These are phyloP conservation scores for Tolypocladium tundrense DNA, from an alignment of 2,329 filamentous ascomycete genomes.

Conservation along the genomic window DNA sequence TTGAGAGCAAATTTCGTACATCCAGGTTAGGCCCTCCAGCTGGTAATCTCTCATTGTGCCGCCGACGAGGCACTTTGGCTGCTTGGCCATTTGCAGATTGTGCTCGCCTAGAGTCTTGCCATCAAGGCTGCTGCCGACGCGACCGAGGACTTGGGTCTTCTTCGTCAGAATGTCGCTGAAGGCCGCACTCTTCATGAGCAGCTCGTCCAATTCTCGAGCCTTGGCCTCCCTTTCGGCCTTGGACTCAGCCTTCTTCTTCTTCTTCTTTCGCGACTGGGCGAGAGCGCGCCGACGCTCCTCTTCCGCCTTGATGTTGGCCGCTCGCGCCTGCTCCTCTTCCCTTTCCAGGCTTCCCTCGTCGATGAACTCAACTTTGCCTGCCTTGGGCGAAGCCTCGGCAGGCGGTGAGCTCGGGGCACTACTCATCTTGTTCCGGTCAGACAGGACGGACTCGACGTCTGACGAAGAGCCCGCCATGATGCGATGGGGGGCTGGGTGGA, in stretches of 20 bases:
- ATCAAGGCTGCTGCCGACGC: constrained; percentile 50
- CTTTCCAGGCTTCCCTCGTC: constrained; percentile 19
- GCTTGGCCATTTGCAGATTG: constrained; percentile 68
- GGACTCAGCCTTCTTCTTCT: constrained; percentile 41
- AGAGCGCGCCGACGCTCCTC: constrained; percentile 30
- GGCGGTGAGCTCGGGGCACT: constrained; percentile 29
- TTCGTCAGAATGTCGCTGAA: constrained; percentile 54
- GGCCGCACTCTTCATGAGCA: constrained; percentile 47
- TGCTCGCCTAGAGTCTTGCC: constrained; percentile 51
- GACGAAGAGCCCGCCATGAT: constrained; percentile 20
- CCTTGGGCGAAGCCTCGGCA: constrained; percentile 8
- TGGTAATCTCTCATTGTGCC: constrained; percentile 94
- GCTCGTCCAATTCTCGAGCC: constrained; percentile 47
- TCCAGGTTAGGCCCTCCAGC: constrained; percentile 88
- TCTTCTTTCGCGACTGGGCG: constrained; percentile 29
- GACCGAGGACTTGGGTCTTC: constrained; percentile 52
- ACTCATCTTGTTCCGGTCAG: constrained; percentile 17
- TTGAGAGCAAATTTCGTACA: constrained; percentile 71
- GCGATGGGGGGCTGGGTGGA: not conserved
- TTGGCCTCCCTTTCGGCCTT: constrained; percentile 47
- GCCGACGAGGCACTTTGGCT: constrained; percentile 75
- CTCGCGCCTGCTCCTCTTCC: constrained; percentile 24
- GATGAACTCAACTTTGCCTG: constrained; percentile 8
- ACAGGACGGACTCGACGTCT: constrained; percentile 19
- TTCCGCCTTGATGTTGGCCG: constrained; percentile 36